phyloP scores from a whole-genome alignment of 2,329 filamentous ascomycete species.

The Epichloe uncinata region DNA sequence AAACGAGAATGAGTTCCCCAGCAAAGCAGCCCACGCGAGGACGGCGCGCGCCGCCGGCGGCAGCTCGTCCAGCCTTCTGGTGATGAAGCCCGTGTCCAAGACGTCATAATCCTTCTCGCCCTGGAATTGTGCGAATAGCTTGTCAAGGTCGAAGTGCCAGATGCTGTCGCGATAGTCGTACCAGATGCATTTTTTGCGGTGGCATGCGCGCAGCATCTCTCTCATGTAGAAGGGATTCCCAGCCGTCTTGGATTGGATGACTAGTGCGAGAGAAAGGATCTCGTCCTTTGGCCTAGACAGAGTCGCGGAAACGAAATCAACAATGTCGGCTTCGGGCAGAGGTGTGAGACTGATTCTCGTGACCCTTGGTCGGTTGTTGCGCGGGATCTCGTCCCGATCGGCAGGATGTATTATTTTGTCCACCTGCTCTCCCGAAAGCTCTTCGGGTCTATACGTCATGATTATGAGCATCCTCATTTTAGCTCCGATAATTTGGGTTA shows the following conservation, averaged over 20 bases:
- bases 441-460: slow-evolving; percentile 59
- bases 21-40: slow-evolving; percentile 71
- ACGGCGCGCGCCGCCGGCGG: slow-evolving; percentile 63
- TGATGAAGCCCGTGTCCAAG: slow-evolving; percentile 72
- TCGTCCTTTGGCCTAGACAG: slow-evolving; percentile 62
- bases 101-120: slow-evolving; percentile 66
- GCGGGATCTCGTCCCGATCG: slow-evolving; percentile 36
- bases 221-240: slow-evolving; percentile 87
- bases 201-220: slow-evolving; percentile 78
- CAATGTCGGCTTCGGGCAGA: slow-evolving; percentile 65
- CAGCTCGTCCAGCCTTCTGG: slow-evolving; percentile 62
- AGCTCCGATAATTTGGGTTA: slow-evolving; percentile 65
- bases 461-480: slow-evolving; percentile 74
- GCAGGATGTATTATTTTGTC: slow-evolving; percentile 40
- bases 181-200: slow-evolving; percentile 79
- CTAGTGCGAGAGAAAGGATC: slow-evolving; percentile 63
- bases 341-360: slow-evolving; percentile 62
- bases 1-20: slow-evolving; percentile 78
- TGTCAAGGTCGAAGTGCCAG: slow-evolving; percentile 80
- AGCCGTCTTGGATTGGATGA: slow-evolving; percentile 77
- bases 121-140: slow-evolving; percentile 73
- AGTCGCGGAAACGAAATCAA: slow-evolving; percentile 70
- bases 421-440: slow-evolving; percentile 43
- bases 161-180: slow-evolving; percentile 74
- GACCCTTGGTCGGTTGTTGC: slow-evolving; percentile 37